Evolutionary conservation across 805 yeast species (phyloP).

Genomic region (Brettanomyces sp.): DNA sequence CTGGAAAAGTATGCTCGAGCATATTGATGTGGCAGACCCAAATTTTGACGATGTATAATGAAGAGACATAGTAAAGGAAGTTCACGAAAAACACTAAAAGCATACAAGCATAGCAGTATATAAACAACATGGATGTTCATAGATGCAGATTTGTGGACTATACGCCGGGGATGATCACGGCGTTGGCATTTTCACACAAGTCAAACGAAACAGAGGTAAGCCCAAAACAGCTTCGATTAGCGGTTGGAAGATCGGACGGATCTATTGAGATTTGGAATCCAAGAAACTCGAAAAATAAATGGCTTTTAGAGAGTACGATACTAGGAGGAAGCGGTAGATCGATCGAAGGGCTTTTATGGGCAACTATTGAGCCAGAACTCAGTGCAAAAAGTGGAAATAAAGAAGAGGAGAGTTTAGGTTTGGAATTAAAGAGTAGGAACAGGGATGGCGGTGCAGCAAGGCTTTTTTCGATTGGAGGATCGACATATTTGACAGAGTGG

Average conservation of each 20-base stretch:
- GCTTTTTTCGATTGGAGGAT: slow-evolving; percentile 89
- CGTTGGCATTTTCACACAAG: slow-evolving; percentile 65
- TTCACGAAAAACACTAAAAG: too few species aligned
- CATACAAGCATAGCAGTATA: not conserved
- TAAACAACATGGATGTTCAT: slow-evolving; percentile 59
- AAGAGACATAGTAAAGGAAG: not conserved
- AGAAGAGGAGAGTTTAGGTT: too few species aligned
- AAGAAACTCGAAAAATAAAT: slow-evolving; percentile 38
- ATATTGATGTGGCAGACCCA: too few species aligned
- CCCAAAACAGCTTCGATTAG: slow-evolving; percentile 58
- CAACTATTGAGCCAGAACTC: slow-evolving; percentile 17
- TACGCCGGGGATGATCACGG: slow-evolving; percentile 75
- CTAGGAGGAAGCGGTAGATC: slow-evolving; percentile 78
- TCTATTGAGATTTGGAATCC: slow-evolving; percentile 96
- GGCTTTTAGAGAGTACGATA: slow-evolving; percentile 70
- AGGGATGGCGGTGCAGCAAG: slow-evolving; percentile 45
- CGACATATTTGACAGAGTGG: slow-evolving; percentile 90
- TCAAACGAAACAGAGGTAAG: slow-evolving; percentile 35
- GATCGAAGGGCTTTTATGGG: slow-evolving; percentile 86
- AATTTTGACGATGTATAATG: not conserved
- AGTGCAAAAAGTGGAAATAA: too few species aligned
- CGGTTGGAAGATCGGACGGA: slow-evolving; percentile 90
- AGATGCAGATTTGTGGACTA: slow-evolving; percentile 88
- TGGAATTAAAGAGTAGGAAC: slow-evolving; percentile 6
- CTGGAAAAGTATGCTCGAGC: too few species aligned